Percentiles rank a stretch among this genome's conserved stretches.
Conservation (phyloP, 148 eudicot species). For the Fagopyrum esculentum region DNA sequence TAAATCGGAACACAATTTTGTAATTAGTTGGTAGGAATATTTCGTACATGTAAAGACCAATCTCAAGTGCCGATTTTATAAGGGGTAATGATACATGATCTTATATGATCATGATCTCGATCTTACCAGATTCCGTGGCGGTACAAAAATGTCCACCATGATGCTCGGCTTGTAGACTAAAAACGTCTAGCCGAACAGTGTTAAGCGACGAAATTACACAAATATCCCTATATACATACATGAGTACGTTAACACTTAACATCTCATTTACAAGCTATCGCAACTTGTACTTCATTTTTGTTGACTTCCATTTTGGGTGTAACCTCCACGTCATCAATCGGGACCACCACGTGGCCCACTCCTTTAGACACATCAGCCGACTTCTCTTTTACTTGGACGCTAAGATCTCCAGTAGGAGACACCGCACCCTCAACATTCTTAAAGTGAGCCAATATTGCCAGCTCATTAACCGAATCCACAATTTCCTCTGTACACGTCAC, state of each 20-base stretch:
- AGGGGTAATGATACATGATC: too few relatives aligned
- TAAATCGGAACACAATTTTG: too few relatives aligned
- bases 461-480: constrained; percentile 40
- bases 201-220: background rate
- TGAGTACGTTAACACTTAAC: background rate
- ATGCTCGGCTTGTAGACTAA: background rate
- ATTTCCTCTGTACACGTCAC: constrained; percentile 33
- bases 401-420: background rate
- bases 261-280: background rate
- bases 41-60: too few relatives aligned
- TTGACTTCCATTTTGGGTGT: background rate
- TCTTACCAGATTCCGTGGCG: too few relatives aligned
- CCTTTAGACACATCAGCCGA: background rate
- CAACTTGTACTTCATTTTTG: background rate
- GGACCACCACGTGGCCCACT: background rate
- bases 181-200: background rate
- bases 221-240: background rate
- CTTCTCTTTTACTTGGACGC: background rate
- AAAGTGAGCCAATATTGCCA: constrained; percentile 23
- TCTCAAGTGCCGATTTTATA: too few relatives aligned
- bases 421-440: background rate
- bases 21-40: too few relatives aligned
- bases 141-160: background rate
- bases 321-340: background rate
- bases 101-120: too few relatives aligned